Evolutionary conservation across 306 rosid species (phyloP), one percentile per base, ranked within the genome.

Genomic region (Gleditsia sinensis): DNA sequence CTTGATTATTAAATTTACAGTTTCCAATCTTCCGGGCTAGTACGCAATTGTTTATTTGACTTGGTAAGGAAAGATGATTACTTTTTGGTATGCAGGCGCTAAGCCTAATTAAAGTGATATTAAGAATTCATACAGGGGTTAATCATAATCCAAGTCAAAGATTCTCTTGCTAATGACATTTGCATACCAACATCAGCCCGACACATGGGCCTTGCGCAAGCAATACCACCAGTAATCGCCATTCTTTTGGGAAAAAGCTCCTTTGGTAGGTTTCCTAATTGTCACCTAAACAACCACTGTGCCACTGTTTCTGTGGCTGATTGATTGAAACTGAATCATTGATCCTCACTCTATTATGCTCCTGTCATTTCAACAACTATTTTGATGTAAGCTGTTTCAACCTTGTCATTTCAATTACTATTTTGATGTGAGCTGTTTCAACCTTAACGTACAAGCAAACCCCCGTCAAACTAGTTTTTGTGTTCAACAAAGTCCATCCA

Each of bases 161-260:
- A 64, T 64, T 64, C 50, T 39, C 53, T 21, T 16, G 3, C 7
- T 19, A 63, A 17, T 5, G 0, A 9, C 17, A n/a, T n/a, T n/a
- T n/a, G n/a, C n/a, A 4, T 10, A 10, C 2, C 24, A 59, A 9
- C 14, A 34, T 3, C 3, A 9, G 34, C 3, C 69, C 69, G 36
- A 64, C 69, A 64, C 51, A 14, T 63, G 69, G 69, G 69, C 51
- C 69, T 39, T 37, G 53, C 27, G 25, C 9, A 19, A 34, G 27
- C 46, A 34, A 33, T 34, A 19, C 19, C 0, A 4, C 27, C 45
- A 17, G 46, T 16, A n/a, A 58, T 6, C 21, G 23, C 30, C 49
- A 62, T 37, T 62, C 37, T 20, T 7, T 19, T 6, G 24, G 43
- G 11, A 39, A 40, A 64, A 14, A 11, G 7, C 17, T 13, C 21